Evolutionary conservation across 1,139 yeast genomes (phyloP), one percentile per base, ranked within the genome.

Genomic region (Kodamaea arcana): DNA sequence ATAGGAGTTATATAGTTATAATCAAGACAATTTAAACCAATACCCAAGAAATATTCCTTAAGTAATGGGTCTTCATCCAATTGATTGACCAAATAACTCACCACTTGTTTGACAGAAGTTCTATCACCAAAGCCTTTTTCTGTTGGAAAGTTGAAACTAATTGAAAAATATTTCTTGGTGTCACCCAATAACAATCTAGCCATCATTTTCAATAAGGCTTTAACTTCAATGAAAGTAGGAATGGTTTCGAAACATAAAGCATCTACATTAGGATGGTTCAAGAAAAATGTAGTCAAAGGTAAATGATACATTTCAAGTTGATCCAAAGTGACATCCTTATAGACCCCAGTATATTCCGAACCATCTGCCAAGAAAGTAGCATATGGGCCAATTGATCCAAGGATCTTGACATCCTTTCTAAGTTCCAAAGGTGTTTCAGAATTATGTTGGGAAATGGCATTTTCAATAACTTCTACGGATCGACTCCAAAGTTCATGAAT

Each of bases 321-420:
- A 2, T 50, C 52, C 17, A 48, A 47, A 1, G 56, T 40, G 1
- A 56, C 52, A 6, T 51, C 59, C 12, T 56, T 60, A 47, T 83
- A 83, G 24, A 71, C 62, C 0, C 90, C 90, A 2, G 80, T 77
- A 48, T 79, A 83, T 47, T 83, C 92, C 1, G 80, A 66, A 1
- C 88, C 88, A 43, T 78, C 69, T 17, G 80, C 77, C 27, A 80
- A 52, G 42, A 55, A 76, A 0, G 86, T 81, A 1, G 88, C 90
- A 49, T 75, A 83, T 0, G 92, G 87, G 0, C 90, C 92, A n/a
- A 81, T 52, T 8, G 83, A 75, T 0, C 81, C 88, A 8, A 74
- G 74, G 4, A 80, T 65, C 26, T 42, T 46, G 3, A 51, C 49
- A 13, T 39, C 29, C 23, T 32, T 33, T 13, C 25, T 15, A 5